Percentiles rank a stretch among this genome's conserved stretches.
Evolutionary conservation across 1,284 basidiomycete genomes (phyloP).

Genomic region (Heterobasidion annosum): DNA sequence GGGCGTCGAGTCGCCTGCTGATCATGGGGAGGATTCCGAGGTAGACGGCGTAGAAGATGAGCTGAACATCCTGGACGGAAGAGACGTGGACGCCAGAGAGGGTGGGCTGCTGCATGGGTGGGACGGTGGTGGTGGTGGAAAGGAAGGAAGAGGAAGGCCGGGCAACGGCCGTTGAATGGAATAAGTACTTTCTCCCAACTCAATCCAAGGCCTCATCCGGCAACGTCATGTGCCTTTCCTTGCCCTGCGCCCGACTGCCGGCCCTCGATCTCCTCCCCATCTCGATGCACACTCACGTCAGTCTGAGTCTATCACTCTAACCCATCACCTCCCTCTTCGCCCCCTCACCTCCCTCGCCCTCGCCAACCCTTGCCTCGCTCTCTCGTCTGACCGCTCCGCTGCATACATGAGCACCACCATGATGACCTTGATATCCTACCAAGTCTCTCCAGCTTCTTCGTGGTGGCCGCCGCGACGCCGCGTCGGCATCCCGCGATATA

Average conservation of each 20-base stretch:
- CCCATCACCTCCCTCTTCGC: not conserved
- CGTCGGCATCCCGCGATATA: too few relatives aligned
- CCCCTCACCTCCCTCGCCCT: too few relatives aligned
- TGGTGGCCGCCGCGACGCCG: too few relatives aligned
- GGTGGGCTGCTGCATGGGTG: conserved; percentile 26
- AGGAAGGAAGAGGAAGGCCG: conserved; percentile 9
- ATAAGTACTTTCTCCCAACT: too few relatives aligned
- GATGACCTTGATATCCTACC: too few relatives aligned
- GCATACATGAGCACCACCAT: too few relatives aligned
- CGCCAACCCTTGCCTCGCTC: too few relatives aligned
- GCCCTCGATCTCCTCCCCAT: not conserved
- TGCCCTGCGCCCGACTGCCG: not conserved
- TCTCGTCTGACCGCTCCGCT: too few relatives aligned
- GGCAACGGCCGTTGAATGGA: too few relatives aligned
- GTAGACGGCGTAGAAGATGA: conserved; percentile 33
- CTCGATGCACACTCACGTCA: not conserved
- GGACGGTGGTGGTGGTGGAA: conserved; percentile 11
- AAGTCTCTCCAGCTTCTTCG: too few relatives aligned
- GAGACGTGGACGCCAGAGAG: conserved; percentile 30
- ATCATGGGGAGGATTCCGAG: conserved; percentile 30
- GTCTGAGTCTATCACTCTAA: conserved; percentile 4
- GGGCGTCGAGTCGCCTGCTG: conserved; percentile 30
- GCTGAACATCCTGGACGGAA: conserved; percentile 29
- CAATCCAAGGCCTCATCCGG: not conserved
- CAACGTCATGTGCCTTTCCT: not conserved